phyloP scores from a whole-genome alignment of 164 flowering plant genomes.

The Dillenia suffruticosa region DNA sequence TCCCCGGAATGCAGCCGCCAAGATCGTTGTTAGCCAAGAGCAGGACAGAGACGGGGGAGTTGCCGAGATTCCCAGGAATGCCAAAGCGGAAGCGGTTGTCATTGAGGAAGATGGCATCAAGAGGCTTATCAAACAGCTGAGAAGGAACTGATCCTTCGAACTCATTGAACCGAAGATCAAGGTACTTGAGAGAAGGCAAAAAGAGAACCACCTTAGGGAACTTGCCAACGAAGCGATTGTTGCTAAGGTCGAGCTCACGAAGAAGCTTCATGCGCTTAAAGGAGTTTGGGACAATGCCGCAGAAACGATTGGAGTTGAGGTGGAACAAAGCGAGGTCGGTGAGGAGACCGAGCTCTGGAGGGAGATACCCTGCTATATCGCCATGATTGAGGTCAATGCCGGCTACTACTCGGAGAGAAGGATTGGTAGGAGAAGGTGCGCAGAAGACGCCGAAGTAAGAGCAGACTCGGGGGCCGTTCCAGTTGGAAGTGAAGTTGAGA shows the following conservation, averaged over 20 bases:
- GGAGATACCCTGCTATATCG: conserved; percentile 81
- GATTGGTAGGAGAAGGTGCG: conserved; percentile 28
- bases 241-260: conserved; percentile 72
- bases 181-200: conserved; percentile 53
- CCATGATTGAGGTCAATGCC: conserved; percentile 77
- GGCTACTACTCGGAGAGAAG: conserved; percentile 41
- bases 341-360: conserved; percentile 59
- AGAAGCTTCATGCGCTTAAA: conserved; percentile 50
- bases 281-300: conserved; percentile 53
- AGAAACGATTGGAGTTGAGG: conserved; percentile 81
- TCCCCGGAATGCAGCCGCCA: conserved; percentile 68
- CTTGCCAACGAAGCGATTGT: conserved; percentile 71
- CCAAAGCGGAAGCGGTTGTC: conserved; percentile 63
- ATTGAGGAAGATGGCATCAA: conserved; percentile 74
- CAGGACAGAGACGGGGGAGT: conserved; percentile 74
- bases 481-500: conserved; percentile 51
- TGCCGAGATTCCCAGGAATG: conserved; percentile 67
- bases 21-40: conserved; percentile 73
- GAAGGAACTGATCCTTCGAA: conserved; percentile 72
- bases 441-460: conserved; percentile 61
- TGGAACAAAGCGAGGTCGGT: conserved; percentile 77
- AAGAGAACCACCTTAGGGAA: conserved; percentile 60
- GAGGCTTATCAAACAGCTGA: conserved; percentile 52
- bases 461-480: conserved; percentile 72
- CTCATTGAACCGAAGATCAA: conserved; percentile 81